Base-by-base conservation (phyloP, 306 rosid genomes). In the Acacia confusa region DNA sequence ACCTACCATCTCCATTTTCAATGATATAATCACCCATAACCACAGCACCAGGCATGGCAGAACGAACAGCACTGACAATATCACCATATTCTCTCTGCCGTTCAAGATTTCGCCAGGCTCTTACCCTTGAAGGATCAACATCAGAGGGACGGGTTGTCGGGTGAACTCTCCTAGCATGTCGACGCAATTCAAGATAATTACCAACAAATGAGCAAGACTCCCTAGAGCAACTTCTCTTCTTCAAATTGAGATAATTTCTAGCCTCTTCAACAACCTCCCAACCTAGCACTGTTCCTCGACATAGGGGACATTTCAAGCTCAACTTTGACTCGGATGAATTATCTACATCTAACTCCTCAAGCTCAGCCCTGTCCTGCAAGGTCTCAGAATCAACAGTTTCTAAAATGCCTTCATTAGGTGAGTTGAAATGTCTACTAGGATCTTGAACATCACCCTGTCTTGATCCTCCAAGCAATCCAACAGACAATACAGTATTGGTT, bases 191-290 rank as follows among this genome's bases (percentile, higher is more conserved):
- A 55, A 88, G 90, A 88, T 94, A 94, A 88, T 85, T 90, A 58
- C 98, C 98, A 68, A 86, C 79, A 81, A 94, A 94, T 53, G 92
- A 89, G 87, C 98, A 94, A 3, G 97, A 84, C 47, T 92, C 98
- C 58, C 96, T 86, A 9, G 97, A 91, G 89, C 98, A 94, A 74
- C 95, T 89, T 88, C 98, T 85, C 86, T 89, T 94, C 94, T 94
- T 94, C 79, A 83, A 53, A 71, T 94, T 94, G 76, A 94, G 92
- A 88, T 94, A 89, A 74, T 88, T 86, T 77, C 98, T 91, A 66
- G 91, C 91, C 87, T 92, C 98, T 80, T 92, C 98, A 28, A 85
- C 83, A 80, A 91, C 97, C 83, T 94, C 95, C 98, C 97, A 94
- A 55, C 94, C 90, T 41, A 91, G 84, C 55, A 94, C 83, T 1